Evolutionary conservation across 805 yeast genomes (phyloP).

Genomic region (Ogataea pini): DNA sequence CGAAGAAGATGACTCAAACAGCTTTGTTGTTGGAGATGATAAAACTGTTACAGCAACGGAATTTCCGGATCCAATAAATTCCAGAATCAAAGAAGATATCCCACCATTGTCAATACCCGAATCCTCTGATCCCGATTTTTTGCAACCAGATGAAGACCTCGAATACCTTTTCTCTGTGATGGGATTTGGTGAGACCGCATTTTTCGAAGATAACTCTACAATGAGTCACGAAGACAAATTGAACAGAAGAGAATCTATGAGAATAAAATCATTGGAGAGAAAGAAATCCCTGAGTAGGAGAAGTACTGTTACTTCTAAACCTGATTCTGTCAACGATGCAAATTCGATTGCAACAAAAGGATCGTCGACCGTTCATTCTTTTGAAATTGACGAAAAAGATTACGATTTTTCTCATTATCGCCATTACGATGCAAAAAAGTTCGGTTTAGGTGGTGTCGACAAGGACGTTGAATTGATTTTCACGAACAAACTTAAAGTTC

Average conservation of each 20-base stretch:
- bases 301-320: conserved; percentile 27
- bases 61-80: neutral
- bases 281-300: conserved; percentile 36
- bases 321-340: conserved; percentile 15
- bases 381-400: conserved; percentile 25
- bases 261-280: conserved; percentile 39
- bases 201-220: conserved; percentile 30
- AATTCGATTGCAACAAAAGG: conserved; percentile 19
- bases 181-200: conserved; percentile 43
- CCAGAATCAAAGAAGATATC: neutral
- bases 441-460: conserved; percentile 7
- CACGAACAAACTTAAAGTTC: conserved; percentile 8
- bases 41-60: neutral
- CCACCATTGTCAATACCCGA: neutral
- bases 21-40: conserved; percentile 22
- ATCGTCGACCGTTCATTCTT: conserved; percentile 17
- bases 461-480: conserved; percentile 11
- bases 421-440: conserved; percentile 19
- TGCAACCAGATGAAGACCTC: conserved; percentile 32
- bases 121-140: conserved; percentile 4
- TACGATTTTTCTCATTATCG: conserved; percentile 23
- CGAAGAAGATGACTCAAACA: conserved; percentile 18
- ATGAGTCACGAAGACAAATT: conserved; percentile 32
- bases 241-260: conserved; percentile 34
- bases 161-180: conserved; percentile 41